A percentile compares a stretch with the other conserved stretches of the same genome.
These are phyloP conservation scores for Bassia scoparia DNA, from an alignment of 148 eudicot species.

Conservation along the genomic window DNA sequence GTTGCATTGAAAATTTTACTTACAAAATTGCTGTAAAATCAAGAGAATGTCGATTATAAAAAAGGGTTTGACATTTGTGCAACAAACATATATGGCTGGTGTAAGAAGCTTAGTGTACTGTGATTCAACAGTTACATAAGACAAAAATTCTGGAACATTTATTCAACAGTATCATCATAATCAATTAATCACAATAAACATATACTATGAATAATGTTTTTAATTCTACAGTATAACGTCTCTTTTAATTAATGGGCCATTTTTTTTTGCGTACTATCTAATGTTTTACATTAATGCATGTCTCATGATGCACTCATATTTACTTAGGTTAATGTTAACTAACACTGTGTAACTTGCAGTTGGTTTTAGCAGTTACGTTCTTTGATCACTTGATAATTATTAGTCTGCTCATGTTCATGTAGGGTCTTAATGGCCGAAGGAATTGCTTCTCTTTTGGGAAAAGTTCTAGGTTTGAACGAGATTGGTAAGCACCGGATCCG, in stretches of 20 bases:
- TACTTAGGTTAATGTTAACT: no score
- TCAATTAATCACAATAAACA: background rate
- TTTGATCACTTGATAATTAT: no score
- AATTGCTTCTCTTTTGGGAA: no score
- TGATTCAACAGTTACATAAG: background rate
- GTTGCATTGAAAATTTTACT: background rate
- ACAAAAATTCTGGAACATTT: conserved; percentile 9
- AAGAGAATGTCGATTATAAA: background rate
- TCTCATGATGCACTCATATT: no score
- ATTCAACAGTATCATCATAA: background rate
- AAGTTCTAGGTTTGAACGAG: no score
- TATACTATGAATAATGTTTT: background rate
- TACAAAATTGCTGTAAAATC: conserved; percentile 1
- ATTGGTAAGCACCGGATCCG: no score
- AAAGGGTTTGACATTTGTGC: background rate
- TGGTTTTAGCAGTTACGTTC: no score
- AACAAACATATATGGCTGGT: background rate
- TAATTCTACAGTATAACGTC: background rate
- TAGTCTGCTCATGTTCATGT: no score
- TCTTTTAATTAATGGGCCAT: conserved; percentile 6
- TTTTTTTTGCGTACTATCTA: no score
- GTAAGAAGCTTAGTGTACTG: background rate
- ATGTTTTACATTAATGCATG: no score
- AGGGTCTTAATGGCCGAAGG: no score
- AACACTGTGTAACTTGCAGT: no score